These are phyloP conservation scores for Phytophthora citrophthora DNA, from an alignment of 352 stramenopile species.

Conservation along the genomic window DNA sequence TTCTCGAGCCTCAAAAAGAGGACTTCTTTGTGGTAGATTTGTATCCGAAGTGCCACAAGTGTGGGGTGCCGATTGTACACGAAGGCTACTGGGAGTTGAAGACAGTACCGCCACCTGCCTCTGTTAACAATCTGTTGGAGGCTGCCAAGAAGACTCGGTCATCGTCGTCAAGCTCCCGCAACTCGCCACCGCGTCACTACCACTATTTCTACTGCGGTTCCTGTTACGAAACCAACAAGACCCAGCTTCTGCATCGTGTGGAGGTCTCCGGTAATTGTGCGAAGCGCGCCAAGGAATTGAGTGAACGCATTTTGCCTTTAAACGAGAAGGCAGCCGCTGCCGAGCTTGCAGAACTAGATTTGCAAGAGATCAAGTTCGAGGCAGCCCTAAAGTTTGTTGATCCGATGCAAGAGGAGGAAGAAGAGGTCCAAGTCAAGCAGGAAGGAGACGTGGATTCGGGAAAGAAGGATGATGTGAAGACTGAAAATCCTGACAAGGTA, in stretches of 20 bases:
- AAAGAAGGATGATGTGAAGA: conserved; percentile 26
- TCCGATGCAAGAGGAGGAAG: conserved; percentile 29
- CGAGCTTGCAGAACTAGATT: conserved; percentile 73
- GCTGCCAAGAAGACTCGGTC: conserved; percentile 76
- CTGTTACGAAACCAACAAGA: conserved; percentile 83
- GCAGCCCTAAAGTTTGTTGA: conserved; percentile 64
- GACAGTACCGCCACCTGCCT: conserved; percentile 59
- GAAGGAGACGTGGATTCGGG: conserved; percentile 13
- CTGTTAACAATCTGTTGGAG: conserved; percentile 83
- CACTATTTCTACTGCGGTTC: conserved; percentile 80
- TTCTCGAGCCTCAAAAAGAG: conserved; percentile 99
- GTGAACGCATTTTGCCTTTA: conserved; percentile 61
- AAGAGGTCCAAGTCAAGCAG: conserved; percentile 18
- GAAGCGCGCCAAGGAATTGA: conserved; percentile 73
- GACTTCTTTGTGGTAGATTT: conserved; percentile 99
- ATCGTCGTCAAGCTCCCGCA: conserved; percentile 72
- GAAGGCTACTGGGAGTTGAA: conserved; percentile 87
- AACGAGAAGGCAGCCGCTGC: conserved; percentile 64
- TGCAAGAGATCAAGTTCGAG: conserved; percentile 87
- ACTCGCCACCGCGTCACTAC: conserved; percentile 77
- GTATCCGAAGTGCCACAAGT: conserved; percentile 91
- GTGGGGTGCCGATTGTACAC: conserved; percentile 81
- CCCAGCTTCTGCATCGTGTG: conserved; percentile 74
- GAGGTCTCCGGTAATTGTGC: conserved; percentile 68
- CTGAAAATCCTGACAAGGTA: conserved; percentile 12